Percentiles rank a stretch among this genome's conserved stretches.
These are phyloP conservation scores for Microthlaspi erraticum DNA, from an alignment of 345 rosid genomes.

Conservation along the genomic window DNA sequence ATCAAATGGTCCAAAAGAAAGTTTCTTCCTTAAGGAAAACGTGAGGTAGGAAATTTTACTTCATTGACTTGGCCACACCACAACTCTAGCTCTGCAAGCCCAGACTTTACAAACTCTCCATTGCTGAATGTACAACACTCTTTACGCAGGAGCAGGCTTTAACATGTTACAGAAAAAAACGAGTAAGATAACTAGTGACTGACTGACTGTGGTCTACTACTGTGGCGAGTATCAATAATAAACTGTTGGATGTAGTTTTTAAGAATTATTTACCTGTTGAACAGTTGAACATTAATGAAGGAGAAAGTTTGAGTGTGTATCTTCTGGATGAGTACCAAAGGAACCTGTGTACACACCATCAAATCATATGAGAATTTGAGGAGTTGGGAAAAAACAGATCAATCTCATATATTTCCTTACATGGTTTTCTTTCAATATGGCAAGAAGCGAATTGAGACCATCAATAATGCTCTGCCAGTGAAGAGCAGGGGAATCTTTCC, in stretches of 20 bases:
- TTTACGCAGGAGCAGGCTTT: conserved; percentile 91
- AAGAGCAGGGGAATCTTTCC: conserved; percentile 83
- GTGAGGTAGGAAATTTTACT: conserved; percentile 59
- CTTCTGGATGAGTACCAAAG: conserved; percentile 94
- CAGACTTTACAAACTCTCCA: conserved; percentile 94
- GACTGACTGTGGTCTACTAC: no score
- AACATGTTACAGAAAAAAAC: conserved; percentile 29
- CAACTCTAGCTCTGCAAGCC: conserved; percentile 95
- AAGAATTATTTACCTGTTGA: conserved; percentile 70
- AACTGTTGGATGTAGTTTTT: neutral
- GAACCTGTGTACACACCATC: conserved; percentile 67
- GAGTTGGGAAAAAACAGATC: conserved; percentile 7
- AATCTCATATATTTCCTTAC: conserved; percentile 50
- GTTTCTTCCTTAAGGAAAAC: neutral
- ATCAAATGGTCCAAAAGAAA: neutral
- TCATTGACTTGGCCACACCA: conserved; percentile 98
- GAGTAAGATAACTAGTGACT: no score
- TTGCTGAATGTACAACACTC: conserved; percentile 99
- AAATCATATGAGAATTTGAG: conserved; percentile 37
- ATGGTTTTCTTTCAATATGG: conserved; percentile 83
- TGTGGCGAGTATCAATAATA: neutral
- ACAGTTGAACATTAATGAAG: conserved; percentile 84
- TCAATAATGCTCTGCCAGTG: conserved; percentile 99
- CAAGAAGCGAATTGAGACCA: conserved; percentile 79
- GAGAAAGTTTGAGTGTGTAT: conserved; percentile 95